Percentiles rank a stretch among this genome's conserved stretches.
Conservation (phyloP, 1,284 basidiomycete genomes). For the Leccinum solheimii region DNA sequence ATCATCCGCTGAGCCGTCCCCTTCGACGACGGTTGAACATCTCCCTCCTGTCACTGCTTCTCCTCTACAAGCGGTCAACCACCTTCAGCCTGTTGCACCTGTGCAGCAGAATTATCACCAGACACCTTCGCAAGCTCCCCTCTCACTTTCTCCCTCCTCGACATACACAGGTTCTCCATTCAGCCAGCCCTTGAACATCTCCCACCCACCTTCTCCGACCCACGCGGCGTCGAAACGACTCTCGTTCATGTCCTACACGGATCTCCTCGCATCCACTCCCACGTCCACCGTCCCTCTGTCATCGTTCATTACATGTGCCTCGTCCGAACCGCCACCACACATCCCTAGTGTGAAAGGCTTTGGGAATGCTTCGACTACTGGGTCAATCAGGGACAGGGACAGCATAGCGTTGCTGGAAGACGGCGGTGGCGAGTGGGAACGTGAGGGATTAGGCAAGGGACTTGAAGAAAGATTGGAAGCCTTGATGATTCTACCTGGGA, state of each 20-base stretch:
- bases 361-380: slow-evolving; percentile 23
- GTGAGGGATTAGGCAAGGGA: slow-evolving; percentile 77
- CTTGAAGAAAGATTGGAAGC: slow-evolving; percentile 77
- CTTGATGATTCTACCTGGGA: slow-evolving; percentile 38
- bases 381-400: slow-evolving; percentile 38
- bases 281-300: slow-evolving; percentile 68
- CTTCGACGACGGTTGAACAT: slow-evolving; percentile 43
- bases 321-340: slow-evolving; percentile 63
- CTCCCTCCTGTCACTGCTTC: slow-evolving; percentile 34
- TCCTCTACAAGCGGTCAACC: slow-evolving; percentile 19
- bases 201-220: slow-evolving; percentile 58
- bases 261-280: slow-evolving; percentile 77
- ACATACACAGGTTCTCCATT: slow-evolving; percentile 27
- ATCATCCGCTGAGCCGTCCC: slow-evolving; percentile 39
- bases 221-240: slow-evolving; percentile 60
- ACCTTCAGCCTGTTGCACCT: slow-evolving; percentile 14
- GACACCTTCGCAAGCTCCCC: slow-evolving; percentile 22
- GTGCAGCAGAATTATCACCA: slow-evolving; percentile 28
- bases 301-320: slow-evolving; percentile 62
- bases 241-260: slow-evolving; percentile 84
- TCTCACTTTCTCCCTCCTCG: slow-evolving; percentile 28
- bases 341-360: slow-evolving; percentile 57
- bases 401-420: slow-evolving; percentile 51
- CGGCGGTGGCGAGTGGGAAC: slow-evolving; percentile 77
- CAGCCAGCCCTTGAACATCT: slow-evolving; percentile 31